Percentiles rank a stretch among this genome's conserved stretches.
These are phyloP conservation scores for Ambrosia hybrid DNA, from an alignment of 140 eudicot species.

Conservation along the genomic window DNA sequence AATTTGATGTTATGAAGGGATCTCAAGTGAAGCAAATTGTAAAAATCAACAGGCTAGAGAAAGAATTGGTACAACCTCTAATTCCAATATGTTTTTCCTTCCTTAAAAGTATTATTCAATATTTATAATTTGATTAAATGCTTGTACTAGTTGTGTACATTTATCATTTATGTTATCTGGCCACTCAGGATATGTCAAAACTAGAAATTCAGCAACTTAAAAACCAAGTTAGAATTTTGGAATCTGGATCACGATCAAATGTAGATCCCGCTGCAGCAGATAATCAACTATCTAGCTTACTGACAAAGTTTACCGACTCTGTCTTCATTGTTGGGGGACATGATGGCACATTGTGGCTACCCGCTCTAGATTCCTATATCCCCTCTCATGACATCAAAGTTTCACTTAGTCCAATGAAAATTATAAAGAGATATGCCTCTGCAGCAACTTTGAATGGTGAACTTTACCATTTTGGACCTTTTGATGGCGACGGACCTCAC, in stretches of 20 bases:
- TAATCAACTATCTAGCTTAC: neutral
- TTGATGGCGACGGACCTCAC: no score
- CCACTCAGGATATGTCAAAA: constrained; percentile 51
- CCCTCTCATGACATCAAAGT: no score
- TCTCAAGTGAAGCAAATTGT: constrained; percentile 42
- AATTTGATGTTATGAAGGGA: constrained; percentile 54
- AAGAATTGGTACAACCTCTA: constrained; percentile 52
- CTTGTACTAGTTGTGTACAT: neutral
- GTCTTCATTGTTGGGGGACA: constrained; percentile 14
- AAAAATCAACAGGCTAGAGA: constrained; percentile 49
- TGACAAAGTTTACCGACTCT: neutral
- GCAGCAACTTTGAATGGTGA: constrained; percentile 31
- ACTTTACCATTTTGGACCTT: no score
- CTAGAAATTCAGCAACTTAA: constrained; percentile 39
- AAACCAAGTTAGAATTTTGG: constrained; percentile 25
- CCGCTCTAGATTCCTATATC: no score
- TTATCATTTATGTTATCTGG: constrained; percentile 18
- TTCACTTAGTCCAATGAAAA: no score
- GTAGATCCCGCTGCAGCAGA: constrained; percentile 20
- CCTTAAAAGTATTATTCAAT: neutral
- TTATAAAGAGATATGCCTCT: no score
- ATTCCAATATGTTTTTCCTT: no score
- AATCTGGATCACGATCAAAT: constrained; percentile 22
- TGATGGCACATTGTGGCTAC: no score
- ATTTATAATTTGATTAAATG: neutral